A percentile compares a stretch with the other conserved stretches of the same genome.
Evolutionary conservation across 768 basidiomycete genomes (phyloP).

Genomic region (Daedalea quercina): DNA sequence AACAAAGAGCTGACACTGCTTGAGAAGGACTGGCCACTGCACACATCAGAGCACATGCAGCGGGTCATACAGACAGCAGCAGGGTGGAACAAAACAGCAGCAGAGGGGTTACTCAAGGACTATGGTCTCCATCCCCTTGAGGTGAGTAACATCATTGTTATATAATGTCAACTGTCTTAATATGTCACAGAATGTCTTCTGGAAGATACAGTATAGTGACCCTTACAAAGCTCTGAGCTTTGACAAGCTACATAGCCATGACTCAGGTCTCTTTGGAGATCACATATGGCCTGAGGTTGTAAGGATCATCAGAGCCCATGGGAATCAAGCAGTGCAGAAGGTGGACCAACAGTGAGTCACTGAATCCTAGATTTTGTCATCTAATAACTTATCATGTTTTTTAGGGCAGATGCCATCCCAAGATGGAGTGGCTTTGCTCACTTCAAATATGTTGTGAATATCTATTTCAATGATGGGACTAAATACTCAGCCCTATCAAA

Average conservation of each 20-base stretch:
- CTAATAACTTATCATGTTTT: not conserved
- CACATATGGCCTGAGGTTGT: constrained; percentile 2
- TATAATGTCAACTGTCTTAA: not conserved
- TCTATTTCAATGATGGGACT: constrained; percentile 1
- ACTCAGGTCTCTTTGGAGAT: not conserved
- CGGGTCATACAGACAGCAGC: not conserved
- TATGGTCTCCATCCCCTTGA: too few species aligned
- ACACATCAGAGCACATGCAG: not conserved
- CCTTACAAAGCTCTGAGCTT: constrained; percentile 1
- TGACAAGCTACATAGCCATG: constrained; percentile 3
- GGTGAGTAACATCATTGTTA: not conserved
- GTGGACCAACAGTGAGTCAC: not conserved
- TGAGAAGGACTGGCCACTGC: not conserved
- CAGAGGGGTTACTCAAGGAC: not conserved
- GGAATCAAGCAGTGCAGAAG: too few species aligned
- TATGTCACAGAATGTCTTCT: constrained; percentile 1
- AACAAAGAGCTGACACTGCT: not conserved
- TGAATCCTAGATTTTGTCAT: not conserved
- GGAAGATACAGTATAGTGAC: not conserved
- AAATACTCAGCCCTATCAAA: not conserved
- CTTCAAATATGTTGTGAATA: not conserved
- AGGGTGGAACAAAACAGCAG: not conserved
- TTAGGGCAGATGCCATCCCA: not conserved
- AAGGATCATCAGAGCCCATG: not conserved
- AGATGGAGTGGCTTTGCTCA: constrained; percentile 1